Evolutionary conservation across 2,329 filamentous ascomycete genomes (phyloP).

Genomic region (Decorospora gaudefroyi): DNA sequence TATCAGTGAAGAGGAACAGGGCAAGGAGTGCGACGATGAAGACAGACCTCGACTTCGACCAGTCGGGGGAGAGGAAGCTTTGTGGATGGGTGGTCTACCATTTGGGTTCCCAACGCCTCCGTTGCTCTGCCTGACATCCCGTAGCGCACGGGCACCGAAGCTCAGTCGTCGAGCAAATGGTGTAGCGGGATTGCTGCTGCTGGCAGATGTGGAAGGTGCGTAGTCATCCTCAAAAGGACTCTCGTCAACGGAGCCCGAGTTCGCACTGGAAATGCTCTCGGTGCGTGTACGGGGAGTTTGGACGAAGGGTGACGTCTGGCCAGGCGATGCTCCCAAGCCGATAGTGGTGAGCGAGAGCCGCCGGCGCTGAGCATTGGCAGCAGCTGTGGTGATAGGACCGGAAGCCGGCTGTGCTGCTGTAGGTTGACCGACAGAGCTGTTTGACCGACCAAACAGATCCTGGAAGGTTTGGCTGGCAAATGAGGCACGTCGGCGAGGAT

Average conservation of each 20-base stretch:
- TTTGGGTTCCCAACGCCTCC: conserved; percentile 61
- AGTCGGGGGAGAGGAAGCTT: conserved; percentile 57
- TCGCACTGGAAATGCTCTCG: conserved; percentile 55
- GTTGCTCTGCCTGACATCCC: conserved; percentile 65
- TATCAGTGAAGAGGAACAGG: conserved; percentile 32
- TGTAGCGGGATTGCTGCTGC: conserved; percentile 65
- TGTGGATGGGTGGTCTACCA: conserved; percentile 62
- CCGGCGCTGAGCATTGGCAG: conserved; percentile 55
- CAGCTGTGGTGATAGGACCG: conserved; percentile 55
- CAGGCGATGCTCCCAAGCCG: conserved; percentile 53
- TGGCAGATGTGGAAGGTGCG: conserved; percentile 56
- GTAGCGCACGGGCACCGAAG: conserved; percentile 80
- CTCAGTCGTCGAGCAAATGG: conserved; percentile 86
- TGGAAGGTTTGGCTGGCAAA: conserved; percentile 56
- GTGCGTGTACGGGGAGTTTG: conserved; percentile 47
- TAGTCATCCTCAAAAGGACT: conserved; percentile 61
- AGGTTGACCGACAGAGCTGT: conserved; percentile 42
- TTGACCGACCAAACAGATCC: conserved; percentile 52
- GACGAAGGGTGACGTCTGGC: conserved; percentile 51
- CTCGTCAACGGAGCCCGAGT: conserved; percentile 55
- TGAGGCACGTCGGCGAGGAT: conserved; percentile 52
- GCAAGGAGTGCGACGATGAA: conserved; percentile 49
- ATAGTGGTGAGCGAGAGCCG: conserved; percentile 57
- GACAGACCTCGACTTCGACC: conserved; percentile 63
- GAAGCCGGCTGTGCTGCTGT: conserved; percentile 40